Percentiles rank a stretch among this genome's conserved stretches.
These are phyloP conservation scores for Raffaelea deltoideospora DNA, from an alignment of 2,329 filamentous ascomycete genomes.

Conservation along the genomic window DNA sequence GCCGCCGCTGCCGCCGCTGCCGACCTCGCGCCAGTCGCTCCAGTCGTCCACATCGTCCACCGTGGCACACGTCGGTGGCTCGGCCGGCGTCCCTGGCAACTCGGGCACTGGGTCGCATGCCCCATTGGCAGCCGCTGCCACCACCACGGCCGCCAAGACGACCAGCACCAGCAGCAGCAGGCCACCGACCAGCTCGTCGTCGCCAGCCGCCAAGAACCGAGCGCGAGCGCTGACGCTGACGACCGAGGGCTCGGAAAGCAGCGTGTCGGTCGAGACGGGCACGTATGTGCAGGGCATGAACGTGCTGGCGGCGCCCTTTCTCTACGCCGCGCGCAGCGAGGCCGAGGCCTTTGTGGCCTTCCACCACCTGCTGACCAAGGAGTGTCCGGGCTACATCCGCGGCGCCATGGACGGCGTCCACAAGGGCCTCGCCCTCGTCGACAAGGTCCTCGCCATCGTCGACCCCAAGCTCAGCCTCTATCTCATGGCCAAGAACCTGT, in stretches of 20 bases:
- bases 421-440: conserved; percentile 76
- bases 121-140: not conserved
- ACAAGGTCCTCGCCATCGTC: conserved; percentile 81
- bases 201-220: conserved; percentile 31
- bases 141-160: conserved; percentile 18
- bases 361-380: conserved; percentile 69
- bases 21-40: conserved; percentile 11
- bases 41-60: not conserved
- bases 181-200: conserved; percentile 19
- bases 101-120: not conserved
- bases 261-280: conserved; percentile 47
- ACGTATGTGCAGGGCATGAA: conserved; percentile 99
- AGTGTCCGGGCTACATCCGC: conserved; percentile 86
- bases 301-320: conserved; percentile 84
- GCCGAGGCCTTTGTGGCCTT: conserved; percentile 90
- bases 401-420: conserved; percentile 97
- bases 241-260: conserved; percentile 47
- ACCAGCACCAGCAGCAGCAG: no score
- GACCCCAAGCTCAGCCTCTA: conserved; percentile 78
- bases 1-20: not conserved
- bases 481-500: conserved; percentile 71
- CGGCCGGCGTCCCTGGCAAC: not conserved
- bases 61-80: not conserved
- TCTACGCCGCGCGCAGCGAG: conserved; percentile 89
- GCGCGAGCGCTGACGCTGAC: conserved; percentile 44